A percentile compares a stretch with the other conserved stretches of the same genome.
Evolutionary conservation across 768 basidiomycete species (phyloP).

Genomic region (Russula sp.): DNA sequence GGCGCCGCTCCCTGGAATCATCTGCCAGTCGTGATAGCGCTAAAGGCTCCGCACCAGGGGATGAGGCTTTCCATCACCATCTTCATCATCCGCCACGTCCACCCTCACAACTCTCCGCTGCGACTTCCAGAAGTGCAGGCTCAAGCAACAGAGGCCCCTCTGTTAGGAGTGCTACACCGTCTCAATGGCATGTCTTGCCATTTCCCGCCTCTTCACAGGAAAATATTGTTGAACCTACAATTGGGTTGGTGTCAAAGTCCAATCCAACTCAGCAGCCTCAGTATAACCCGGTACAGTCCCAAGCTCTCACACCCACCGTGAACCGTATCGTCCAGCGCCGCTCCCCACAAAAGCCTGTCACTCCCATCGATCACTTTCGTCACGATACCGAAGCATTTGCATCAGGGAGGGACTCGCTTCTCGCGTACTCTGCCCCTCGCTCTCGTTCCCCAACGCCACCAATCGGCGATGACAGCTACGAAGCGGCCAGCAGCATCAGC

Average conservation of each 20-base stretch:
- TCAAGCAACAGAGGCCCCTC: constrained; percentile 9
- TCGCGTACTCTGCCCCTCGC: constrained; percentile 50
- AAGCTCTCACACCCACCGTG: constrained; percentile 24
- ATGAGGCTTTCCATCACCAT: background rate
- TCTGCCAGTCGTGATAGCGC: background rate
- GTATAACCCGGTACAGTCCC: constrained; percentile 12
- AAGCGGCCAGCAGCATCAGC: constrained; percentile 53
- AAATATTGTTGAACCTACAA: background rate
- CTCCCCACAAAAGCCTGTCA: constrained; percentile 30
- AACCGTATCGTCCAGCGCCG: constrained; percentile 23
- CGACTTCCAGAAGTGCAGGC: constrained; percentile 2
- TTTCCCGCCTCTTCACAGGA: constrained; percentile 18
- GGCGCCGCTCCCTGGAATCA: constrained; percentile 20
- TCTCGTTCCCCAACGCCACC: constrained; percentile 78
- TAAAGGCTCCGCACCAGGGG: background rate
- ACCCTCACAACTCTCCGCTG: constrained; percentile 18
- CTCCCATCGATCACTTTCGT: constrained; percentile 55
- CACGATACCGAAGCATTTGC: constrained; percentile 69
- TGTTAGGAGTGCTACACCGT: background rate
- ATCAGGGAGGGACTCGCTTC: constrained; percentile 54
- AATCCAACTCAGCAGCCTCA: constrained; percentile 8
- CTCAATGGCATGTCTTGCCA: constrained; percentile 6
- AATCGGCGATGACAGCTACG: constrained; percentile 69
- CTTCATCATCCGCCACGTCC: constrained; percentile 9
- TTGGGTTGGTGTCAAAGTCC: constrained; percentile 17